Percentiles rank a stretch among this genome's conserved stretches.
phyloP scores from a whole-genome alignment of 2,329 filamentous ascomycete genomes.

The Pseudocercospora fuligena region DNA sequence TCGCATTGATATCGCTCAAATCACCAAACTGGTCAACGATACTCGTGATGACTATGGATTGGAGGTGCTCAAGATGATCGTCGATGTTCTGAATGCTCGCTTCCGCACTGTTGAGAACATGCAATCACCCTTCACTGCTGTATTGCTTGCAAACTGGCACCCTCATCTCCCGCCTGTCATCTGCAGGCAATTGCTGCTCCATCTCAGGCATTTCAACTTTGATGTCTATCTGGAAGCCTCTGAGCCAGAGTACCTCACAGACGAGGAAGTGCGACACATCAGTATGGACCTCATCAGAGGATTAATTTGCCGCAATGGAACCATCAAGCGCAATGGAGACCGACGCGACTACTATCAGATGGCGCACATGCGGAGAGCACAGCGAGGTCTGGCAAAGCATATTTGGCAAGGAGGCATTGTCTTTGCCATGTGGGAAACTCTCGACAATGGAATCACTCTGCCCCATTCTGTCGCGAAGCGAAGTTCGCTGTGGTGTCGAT shows the following conservation, averaged over 20 bases:
- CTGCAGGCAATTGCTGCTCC: constrained; percentile 40
- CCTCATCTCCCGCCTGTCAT: constrained; percentile 38
- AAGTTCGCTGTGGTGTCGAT: constrained; percentile 53
- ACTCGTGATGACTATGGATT: background rate
- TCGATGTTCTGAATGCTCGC: constrained; percentile 19
- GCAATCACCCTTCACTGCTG: constrained; percentile 46
- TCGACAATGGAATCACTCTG: constrained; percentile 45
- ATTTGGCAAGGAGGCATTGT: constrained; percentile 50
- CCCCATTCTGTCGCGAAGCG: constrained; percentile 51
- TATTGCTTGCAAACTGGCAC: constrained; percentile 52
- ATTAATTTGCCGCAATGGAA: constrained; percentile 43
- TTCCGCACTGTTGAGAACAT: constrained; percentile 37
- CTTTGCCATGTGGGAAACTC: constrained; percentile 53
- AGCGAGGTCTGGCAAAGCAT: constrained; percentile 54
- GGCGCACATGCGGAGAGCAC: constrained; percentile 45
- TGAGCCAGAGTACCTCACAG: constrained; percentile 46
- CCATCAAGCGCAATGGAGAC: constrained; percentile 48
- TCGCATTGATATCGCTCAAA: constrained; percentile 25
- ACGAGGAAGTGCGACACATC: constrained; percentile 41
- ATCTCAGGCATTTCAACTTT: constrained; percentile 45
- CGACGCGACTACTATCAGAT: constrained; percentile 53
- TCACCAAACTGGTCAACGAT: background rate
- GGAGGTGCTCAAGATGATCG: constrained; percentile 19
- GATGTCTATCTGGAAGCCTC: constrained; percentile 50
- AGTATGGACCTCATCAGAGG: constrained; percentile 45